A percentile compares a stretch with the other conserved stretches of the same genome.
These are phyloP conservation scores for Zygotorulaspora mrakii DNA, from an alignment of 1,139 yeast genomes.

Conservation along the genomic window DNA sequence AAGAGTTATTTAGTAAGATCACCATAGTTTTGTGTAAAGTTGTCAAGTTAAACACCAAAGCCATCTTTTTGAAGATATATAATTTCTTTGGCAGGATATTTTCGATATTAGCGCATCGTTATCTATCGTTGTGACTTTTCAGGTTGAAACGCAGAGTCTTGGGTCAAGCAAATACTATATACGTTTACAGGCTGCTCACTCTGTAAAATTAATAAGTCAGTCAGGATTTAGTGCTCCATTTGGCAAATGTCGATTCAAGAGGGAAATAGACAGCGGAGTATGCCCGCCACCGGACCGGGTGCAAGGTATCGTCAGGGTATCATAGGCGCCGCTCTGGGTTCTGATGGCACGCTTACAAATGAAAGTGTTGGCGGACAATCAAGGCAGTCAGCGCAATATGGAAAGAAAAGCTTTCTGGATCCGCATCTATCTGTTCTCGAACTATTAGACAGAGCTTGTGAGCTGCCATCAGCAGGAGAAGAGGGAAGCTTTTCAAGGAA, in stretches of 20 bases:
- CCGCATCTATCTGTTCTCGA: slow-evolving; percentile 35
- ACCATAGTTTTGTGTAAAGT: no score
- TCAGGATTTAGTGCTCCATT: no score
- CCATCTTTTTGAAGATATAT: no score
- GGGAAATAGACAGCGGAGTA: neutral
- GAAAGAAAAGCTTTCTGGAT: slow-evolving; percentile 26
- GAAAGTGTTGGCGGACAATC: slow-evolving; percentile 4
- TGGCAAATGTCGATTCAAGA: neutral
- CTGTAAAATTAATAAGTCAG: no score
- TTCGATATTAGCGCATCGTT: neutral
- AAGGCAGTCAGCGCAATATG: slow-evolving; percentile 8
- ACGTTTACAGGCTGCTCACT: no score
- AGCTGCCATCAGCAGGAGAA: slow-evolving; percentile 6
- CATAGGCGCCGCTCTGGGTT: neutral
- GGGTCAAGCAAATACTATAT: no score
- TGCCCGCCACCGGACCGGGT: neutral
- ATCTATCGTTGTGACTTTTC: neutral
- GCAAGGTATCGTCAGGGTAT: neutral
- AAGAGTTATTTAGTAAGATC: no score
- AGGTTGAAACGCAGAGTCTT: neutral
- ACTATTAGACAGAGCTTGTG: slow-evolving; percentile 19
- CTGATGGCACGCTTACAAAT: neutral
- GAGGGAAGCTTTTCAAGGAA: slow-evolving; percentile 5
- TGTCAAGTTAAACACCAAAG: no score
- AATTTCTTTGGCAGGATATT: no score